A percentile compares a stretch with the other conserved stretches of the same genome.
phyloP scores from a whole-genome alignment of 176 grass and related monocot species.

The Areca catechu region DNA sequence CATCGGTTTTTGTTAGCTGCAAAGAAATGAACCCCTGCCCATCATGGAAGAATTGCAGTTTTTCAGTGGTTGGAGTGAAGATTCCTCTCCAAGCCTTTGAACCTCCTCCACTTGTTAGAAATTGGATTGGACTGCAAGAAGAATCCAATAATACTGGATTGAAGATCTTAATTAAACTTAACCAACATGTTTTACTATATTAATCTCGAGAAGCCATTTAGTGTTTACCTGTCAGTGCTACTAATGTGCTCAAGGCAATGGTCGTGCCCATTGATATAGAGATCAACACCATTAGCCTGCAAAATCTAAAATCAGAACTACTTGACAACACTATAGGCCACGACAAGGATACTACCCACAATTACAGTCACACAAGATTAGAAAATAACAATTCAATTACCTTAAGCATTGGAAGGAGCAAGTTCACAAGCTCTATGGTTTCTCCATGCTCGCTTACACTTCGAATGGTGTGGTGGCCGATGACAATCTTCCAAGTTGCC shows the following conservation, averaged over 20 bases:
- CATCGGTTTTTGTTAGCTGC: not conserved
- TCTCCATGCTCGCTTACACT: slow-evolving; percentile 14
- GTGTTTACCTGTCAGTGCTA: not conserved
- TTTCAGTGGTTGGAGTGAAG: not conserved
- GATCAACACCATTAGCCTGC: not conserved
- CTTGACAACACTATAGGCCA: not conserved
- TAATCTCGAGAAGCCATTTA: not conserved
- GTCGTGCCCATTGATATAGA: not conserved
- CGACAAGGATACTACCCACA: not conserved
- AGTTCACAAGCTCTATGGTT: not conserved
- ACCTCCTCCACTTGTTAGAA: slow-evolving; percentile 6
- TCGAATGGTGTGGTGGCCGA: slow-evolving; percentile 8
- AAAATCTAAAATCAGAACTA: not conserved
- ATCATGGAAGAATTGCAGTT: not conserved
- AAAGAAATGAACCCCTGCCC: slow-evolving; percentile 1
- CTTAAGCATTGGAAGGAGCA: slow-evolving; percentile 10
- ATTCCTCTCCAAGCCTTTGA: slow-evolving; percentile 2
- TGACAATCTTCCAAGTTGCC: slow-evolving; percentile 17
- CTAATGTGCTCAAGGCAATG: slow-evolving; percentile 3
- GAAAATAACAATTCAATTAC: not conserved
- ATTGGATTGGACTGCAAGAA: not conserved
- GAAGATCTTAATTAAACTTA: not conserved
- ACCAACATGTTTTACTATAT: not conserved
- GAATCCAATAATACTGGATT: not conserved
- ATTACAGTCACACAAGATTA: not conserved